A percentile compares a stretch with the other conserved stretches of the same genome.
Conservation (phyloP, 2,329 filamentous ascomycete species). For the Fusarium sp. region DNA sequence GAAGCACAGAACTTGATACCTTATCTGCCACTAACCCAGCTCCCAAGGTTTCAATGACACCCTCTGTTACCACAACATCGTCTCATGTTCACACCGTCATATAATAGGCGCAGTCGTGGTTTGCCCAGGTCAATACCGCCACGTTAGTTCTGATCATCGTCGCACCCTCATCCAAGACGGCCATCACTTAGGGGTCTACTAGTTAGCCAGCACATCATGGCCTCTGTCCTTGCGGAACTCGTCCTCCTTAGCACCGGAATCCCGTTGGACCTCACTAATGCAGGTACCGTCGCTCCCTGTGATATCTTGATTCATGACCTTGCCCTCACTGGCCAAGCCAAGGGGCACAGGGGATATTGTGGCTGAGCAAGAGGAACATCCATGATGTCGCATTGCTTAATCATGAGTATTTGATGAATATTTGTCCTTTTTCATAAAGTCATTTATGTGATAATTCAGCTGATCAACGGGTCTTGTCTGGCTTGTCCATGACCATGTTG, state of each 20-base stretch:
- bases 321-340: constrained; percentile 29
- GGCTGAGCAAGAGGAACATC: constrained; percentile 2
- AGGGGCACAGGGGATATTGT: constrained; percentile 3
- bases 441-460: neutral
- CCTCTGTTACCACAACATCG: neutral
- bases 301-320: constrained; percentile 34
- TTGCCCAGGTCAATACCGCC: constrained; percentile 15
- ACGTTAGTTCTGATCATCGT: constrained; percentile 22
- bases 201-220: constrained; percentile 10
- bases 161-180: constrained; percentile 10
- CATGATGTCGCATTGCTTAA: constrained; percentile 18
- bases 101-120: constrained; percentile 6
- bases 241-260: constrained; percentile 14
- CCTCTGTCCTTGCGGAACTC: constrained; percentile 14
- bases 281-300: constrained; percentile 35
- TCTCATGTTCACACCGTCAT: constrained; percentile 1
- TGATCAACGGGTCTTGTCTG: neutral
- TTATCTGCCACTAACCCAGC: neutral
- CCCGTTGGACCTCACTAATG: constrained; percentile 31
- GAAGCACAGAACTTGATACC: neutral
- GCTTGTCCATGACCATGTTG: neutral
- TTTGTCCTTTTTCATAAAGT: constrained; percentile 26
- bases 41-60: neutral
- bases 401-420: constrained; percentile 33
- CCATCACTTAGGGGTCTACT: constrained; percentile 7